Evolutionary conservation across 345 rosid genomes (phyloP), one percentile per base, ranked within the genome.

Genomic region (Rhodamnia argentea): DNA sequence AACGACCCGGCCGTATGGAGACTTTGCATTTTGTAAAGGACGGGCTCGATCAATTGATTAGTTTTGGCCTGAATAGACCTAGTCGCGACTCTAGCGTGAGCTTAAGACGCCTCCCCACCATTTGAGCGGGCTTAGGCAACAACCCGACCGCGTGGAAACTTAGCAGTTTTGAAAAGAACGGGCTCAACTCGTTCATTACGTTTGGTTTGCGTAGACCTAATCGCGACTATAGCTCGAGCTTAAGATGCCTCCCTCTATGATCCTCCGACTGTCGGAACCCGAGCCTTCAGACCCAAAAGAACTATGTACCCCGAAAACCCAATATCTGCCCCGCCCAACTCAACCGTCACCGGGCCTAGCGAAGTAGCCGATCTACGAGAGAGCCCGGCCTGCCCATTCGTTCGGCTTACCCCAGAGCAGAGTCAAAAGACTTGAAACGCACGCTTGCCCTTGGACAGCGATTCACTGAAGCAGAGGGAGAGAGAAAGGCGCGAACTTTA

Each of bases 231-330:
- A 20, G 24, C 24, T 2, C 57, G 3, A 20, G 57, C 44, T 64
- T 20, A 32, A 64, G 76, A 64, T 32, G 78, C 4, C 86, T 84
- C 90, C 64, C 89, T 86, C 89, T 85, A 57, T 83, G 84, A 60
- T 32, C 74, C 40, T 32, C 74, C 40, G 20, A 62, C 1, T 37
- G 20, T 37, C 40, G 10, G 32, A 62, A 62, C 75, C 76, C 74
- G 74, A 6, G 27, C 37, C 14, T n/a, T 60, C 20, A 32, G 74
- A 13, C 37, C 37, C 37, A n/a, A 60, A n/a, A 60, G 2, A 60
- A 27, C 37, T 12, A 29, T 18, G 23, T 37, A 3, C 42, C 40
- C 0, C 2, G n/a, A 26, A 24, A 6, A 26, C 84, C 54, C 57
- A 52, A 12, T 52, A 27, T 23, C 84, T 1, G 10, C 0, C 84